A percentile compares a stretch with the other conserved stretches of the same genome.
phyloP scores from a whole-genome alignment of 352 stramenopile species.

The Pythium biforme region DNA sequence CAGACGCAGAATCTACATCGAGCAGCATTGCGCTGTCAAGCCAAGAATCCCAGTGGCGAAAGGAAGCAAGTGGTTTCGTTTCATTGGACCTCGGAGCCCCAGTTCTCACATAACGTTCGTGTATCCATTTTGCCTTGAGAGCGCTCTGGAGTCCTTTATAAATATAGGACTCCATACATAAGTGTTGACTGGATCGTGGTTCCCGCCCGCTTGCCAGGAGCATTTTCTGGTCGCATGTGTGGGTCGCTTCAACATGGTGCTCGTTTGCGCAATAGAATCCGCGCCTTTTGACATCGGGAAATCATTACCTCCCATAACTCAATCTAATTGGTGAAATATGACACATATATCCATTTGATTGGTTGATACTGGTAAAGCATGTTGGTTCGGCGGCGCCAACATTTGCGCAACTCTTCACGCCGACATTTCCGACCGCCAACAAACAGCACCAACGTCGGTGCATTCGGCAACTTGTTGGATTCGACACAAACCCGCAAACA shows the following conservation, averaged over 20 bases:
- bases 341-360: slow-evolving; percentile 2
- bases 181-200: no score
- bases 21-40: no score
- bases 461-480: slow-evolving; percentile 13
- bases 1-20: no score
- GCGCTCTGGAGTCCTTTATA: no score
- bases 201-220: slow-evolving; percentile 12
- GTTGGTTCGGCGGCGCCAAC: background rate
- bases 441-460: background rate
- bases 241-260: slow-evolving; percentile 27
- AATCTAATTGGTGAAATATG: slow-evolving; percentile 12
- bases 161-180: no score
- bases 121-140: no score
- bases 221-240: slow-evolving; percentile 18
- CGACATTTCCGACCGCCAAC: slow-evolving; percentile 2
- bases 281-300: slow-evolving; percentile 15
- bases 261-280: slow-evolving; percentile 23
- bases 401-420: slow-evolving; percentile 29
- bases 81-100: no score
- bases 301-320: background rate
- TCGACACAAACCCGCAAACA: slow-evolving; percentile 1
- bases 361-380: slow-evolving; percentile 2
- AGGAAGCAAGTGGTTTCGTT: no score
- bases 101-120: no score
- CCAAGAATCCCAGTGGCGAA: no score